These are phyloP conservation scores for Maudiozyma bulderi DNA, from an alignment of 805 yeast species.

Conservation along the genomic window DNA sequence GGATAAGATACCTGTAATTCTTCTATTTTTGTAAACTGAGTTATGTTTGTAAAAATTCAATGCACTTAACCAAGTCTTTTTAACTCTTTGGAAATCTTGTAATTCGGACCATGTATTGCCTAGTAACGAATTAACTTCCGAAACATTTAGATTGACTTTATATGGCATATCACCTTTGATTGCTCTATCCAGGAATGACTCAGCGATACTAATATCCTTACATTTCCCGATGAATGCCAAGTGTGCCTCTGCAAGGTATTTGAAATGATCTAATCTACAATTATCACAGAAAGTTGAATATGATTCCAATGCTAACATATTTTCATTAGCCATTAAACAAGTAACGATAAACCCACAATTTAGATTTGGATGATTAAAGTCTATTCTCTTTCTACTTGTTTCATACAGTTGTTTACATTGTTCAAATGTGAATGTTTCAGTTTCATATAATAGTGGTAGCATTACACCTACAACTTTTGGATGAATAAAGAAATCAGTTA, in stretches of 20 bases:
- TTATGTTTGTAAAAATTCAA: not conserved
- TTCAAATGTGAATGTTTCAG: conserved; percentile 43
- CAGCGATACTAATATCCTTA: conserved; percentile 56
- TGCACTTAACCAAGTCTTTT: conserved; percentile 44
- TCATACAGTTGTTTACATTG: conserved; percentile 48
- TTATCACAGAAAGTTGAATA: conserved; percentile 45
- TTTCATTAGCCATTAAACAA: conserved; percentile 51
- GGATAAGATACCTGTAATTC: conserved; percentile 53
- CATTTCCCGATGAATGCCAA: conserved; percentile 65
- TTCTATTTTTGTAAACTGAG: conserved; percentile 1
- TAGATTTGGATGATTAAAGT: conserved; percentile 33
- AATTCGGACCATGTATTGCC: conserved; percentile 46
- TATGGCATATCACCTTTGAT: conserved; percentile 60
- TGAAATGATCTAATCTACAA: conserved; percentile 5
- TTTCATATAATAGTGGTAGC: conserved; percentile 51
- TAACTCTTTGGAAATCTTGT: conserved; percentile 44
- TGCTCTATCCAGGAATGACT: conserved; percentile 61
- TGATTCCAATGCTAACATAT: conserved; percentile 49
- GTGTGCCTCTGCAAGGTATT: conserved; percentile 60
- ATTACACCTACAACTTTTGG: conserved; percentile 57
- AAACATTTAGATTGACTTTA: conserved; percentile 54
- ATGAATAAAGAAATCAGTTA: conserved; percentile 35
- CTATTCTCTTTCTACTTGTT: conserved; percentile 22
- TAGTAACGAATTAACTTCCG: conserved; percentile 52
- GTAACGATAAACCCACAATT: conserved; percentile 62